Evolutionary conservation across 2,329 filamentous ascomycete genomes (phyloP), one percentile per base, ranked within the genome.

Genomic region (Penicillium palitans): DNA sequence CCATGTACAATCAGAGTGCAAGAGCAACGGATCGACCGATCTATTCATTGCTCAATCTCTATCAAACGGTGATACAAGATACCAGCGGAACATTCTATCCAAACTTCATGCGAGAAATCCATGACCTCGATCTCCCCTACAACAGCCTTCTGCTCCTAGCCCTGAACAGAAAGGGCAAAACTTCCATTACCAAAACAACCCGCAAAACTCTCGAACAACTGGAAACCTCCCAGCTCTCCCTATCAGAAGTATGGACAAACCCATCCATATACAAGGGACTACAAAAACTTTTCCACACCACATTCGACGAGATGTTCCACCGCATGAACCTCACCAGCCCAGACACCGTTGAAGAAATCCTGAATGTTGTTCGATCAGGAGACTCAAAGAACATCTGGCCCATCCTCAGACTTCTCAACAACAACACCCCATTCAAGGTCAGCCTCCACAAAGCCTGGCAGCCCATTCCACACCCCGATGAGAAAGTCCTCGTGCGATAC

Each of bases 401-500:
- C 6, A 44, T 77, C 6, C 61, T 77, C 6, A 69, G 71, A 29
- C 60, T 78, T 7, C 66, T 78, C 10, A 66, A 69, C 19, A 68
- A 66, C 12, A 75, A 78, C 53, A 75, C 68, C 0, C 72, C 75
- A 1, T 65, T 78, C 21, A 75, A 78, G 46, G 61, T 77, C 9
- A 73, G 72, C 19, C 61, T 78, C 6, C 66, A 74, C 29, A 72
- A 63, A 46, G 66, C 73, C 7, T 74, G 69, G 65, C 60, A 58
- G 2, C 63, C 62, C 2, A 60, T 63, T 10, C 65, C 66, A 15
- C 60, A 67, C 27, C 59, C 67, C 1, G 64, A 65, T 9, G 64
- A 70, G 13, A 70, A 63, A 42, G 67, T 60, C 7, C 62, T 72
- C 9, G 63, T 71, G 12, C 66, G 63, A 40, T 70, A 72, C 52